A percentile compares a stretch with the other conserved stretches of the same genome.
Conservation (phyloP, 2,329 filamentous ascomycete species). For the Diaporthe nobilis region DNA sequence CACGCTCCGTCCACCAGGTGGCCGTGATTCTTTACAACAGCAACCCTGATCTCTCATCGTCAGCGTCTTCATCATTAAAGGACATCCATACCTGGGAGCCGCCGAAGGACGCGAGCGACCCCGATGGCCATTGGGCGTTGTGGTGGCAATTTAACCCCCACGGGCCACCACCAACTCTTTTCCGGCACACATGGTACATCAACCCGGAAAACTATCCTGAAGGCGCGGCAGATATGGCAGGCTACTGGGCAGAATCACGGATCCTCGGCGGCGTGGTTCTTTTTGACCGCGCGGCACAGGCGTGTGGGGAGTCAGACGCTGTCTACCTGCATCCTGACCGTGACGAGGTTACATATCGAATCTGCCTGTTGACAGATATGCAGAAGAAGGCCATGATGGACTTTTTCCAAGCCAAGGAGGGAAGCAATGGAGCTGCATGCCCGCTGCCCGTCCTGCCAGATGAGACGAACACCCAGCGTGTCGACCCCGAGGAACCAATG, state of each 20-base stretch:
- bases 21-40: slow-evolving; percentile 45
- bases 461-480: not conserved
- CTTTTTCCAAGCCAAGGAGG: not conserved
- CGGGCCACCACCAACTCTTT: not conserved
- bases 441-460: slow-evolving; percentile 6
- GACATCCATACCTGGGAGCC: not conserved
- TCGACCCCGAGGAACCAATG: not conserved
- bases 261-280: not conserved
- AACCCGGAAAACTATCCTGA: not conserved
- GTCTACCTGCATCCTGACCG: slow-evolving; percentile 46
- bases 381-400: slow-evolving; percentile 40
- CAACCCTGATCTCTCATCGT: slow-evolving; percentile 27
- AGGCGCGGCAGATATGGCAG: not conserved
- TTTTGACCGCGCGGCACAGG: not conserved
- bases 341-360: slow-evolving; percentile 43
- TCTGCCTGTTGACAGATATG: slow-evolving; percentile 45
- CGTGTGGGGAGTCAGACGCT: not conserved
- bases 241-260: not conserved
- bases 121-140: not conserved
- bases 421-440: not conserved
- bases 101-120: not conserved
- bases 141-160: not conserved
- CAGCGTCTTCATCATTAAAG: slow-evolving; percentile 38
- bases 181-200: not conserved
- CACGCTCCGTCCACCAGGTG: slow-evolving; percentile 49